Percentiles rank a stretch among this genome's conserved stretches.
Conservation (phyloP, 257 asterid genomes). For the Solanum sitiens region DNA sequence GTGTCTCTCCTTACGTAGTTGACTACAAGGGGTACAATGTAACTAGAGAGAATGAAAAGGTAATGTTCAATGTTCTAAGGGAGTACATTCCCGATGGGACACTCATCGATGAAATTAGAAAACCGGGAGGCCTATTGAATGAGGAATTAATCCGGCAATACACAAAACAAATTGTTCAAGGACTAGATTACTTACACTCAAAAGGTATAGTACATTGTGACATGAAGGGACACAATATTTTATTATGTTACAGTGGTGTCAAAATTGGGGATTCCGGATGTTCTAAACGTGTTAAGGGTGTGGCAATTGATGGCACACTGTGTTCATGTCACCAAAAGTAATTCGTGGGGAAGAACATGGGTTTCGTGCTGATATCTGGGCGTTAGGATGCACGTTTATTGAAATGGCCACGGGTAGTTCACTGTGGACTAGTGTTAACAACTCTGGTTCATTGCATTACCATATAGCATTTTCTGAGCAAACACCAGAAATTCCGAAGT, state of each 20-base stretch:
- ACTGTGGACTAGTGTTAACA: conserved; percentile 41
- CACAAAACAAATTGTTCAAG: conserved; percentile 31
- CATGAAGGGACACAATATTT: conserved; percentile 57
- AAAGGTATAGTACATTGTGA: conserved; percentile 80
- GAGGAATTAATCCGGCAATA: conserved; percentile 25
- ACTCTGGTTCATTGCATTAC: conserved; percentile 18
- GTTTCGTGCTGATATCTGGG: conserved; percentile 70
- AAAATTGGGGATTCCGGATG: conserved; percentile 70
- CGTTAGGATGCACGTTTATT: conserved; percentile 61
- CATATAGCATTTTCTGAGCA: conserved; percentile 53
- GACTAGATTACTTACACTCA: conserved; percentile 51
- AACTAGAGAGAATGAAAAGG: conserved; percentile 20
- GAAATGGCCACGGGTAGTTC: conserved; percentile 60
- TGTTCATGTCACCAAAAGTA: conserved; percentile 77
- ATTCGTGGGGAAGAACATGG: conserved; percentile 62
- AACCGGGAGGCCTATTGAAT: conserved; percentile 19
- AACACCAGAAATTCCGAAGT: conserved; percentile 42
- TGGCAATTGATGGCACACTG: conserved; percentile 41
- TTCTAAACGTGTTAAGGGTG: conserved; percentile 17
- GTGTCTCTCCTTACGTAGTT: conserved; percentile 26
- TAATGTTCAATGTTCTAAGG: conserved; percentile 39
- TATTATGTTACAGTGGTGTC: conserved; percentile 19
- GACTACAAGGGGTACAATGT: conserved; percentile 42
- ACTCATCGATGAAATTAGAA: conserved; percentile 14
- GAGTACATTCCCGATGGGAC: conserved; percentile 47